A percentile compares a stretch with the other conserved stretches of the same genome.
Conservation (phyloP, 305 asterid species). For the Fraxinus sp. region DNA sequence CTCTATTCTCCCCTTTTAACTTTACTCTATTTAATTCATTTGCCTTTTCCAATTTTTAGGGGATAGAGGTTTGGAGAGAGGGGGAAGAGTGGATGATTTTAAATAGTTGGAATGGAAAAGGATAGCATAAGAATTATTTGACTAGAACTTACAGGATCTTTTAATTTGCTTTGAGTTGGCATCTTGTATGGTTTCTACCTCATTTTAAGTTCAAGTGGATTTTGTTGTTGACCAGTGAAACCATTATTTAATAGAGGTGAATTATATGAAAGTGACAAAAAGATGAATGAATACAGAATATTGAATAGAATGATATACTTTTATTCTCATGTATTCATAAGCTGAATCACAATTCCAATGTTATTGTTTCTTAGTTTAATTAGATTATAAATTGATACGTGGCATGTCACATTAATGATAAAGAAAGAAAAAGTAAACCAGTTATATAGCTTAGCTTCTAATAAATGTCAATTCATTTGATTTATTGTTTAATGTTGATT, state of each 20-base stretch:
- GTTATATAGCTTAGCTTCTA: background rate
- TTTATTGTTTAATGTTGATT: background rate
- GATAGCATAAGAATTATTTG: background rate
- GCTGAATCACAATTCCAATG: too few relatives aligned
- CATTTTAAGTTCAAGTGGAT: background rate
- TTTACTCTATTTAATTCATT: background rate
- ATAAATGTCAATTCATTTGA: background rate
- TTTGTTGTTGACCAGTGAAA: background rate
- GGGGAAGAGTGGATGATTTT: background rate
- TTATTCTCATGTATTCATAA: background rate
- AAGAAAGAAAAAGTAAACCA: background rate
- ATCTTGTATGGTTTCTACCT: background rate
- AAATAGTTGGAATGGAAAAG: background rate
- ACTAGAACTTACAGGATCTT: background rate
- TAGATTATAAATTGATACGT: background rate
- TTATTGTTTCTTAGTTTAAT: too few relatives aligned
- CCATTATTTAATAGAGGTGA: background rate
- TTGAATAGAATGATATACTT: background rate
- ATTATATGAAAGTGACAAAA: background rate
- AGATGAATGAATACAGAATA: background rate
- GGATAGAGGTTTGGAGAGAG: background rate
- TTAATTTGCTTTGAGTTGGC: background rate
- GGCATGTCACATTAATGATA: background rate
- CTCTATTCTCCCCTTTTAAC: background rate
- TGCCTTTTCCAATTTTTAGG: background rate